These are phyloP conservation scores for Fomitopsis serialis DNA, from an alignment of 768 basidiomycete genomes.

Conservation along the genomic window DNA sequence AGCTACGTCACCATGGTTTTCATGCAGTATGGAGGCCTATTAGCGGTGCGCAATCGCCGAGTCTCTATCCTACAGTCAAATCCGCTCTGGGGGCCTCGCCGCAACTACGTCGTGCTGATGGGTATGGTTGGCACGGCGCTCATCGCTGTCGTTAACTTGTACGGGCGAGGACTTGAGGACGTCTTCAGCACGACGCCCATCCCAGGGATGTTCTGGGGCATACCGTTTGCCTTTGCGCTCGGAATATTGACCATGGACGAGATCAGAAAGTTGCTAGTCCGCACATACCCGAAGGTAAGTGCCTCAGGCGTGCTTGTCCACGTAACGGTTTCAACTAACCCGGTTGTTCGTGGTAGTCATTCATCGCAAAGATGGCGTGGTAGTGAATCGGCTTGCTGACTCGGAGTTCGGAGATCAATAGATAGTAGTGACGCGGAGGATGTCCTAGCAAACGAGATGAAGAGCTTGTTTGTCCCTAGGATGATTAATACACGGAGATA, in stretches of 20 bases:
- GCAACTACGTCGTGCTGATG: conserved; percentile 32
- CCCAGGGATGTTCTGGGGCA: conserved; percentile 42
- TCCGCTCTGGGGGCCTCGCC: conserved; percentile 43
- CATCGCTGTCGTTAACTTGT: conserved; percentile 38
- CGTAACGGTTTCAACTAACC: neutral
- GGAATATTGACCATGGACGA: conserved; percentile 39
- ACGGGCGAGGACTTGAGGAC: conserved; percentile 36
- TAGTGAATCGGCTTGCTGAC: no score
- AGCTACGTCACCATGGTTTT: conserved; percentile 47
- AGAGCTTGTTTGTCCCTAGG: no score
- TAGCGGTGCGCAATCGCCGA: conserved; percentile 49
- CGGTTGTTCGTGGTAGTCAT: no score
- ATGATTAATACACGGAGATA: no score
- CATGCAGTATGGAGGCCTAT: conserved; percentile 59
- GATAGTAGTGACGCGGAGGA: no score
- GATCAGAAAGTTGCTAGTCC: conserved; percentile 37
- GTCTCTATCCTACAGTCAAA: conserved; percentile 52
- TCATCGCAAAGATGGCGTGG: conserved; percentile 35
- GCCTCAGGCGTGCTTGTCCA: no score
- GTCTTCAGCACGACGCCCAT: conserved; percentile 42
- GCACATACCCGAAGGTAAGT: conserved; percentile 36
- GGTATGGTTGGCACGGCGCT: conserved; percentile 37
- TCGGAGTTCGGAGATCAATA: no score
- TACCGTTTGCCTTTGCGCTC: conserved; percentile 39
- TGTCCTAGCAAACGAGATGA: no score